Conservation (phyloP, 1,139 yeast genomes). For the Citeromyces siamensis region DNA sequence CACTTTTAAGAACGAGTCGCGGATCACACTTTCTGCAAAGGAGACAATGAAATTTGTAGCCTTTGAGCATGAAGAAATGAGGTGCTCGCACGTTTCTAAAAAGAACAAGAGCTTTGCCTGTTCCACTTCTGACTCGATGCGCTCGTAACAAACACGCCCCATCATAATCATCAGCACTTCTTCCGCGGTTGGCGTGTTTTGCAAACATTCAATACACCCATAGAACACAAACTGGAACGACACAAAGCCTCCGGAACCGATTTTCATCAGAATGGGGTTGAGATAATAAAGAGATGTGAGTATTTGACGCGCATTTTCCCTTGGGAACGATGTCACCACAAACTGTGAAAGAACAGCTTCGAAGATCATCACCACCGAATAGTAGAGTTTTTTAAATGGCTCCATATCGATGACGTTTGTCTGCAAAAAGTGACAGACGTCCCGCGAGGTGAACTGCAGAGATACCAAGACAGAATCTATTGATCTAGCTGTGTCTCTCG, state of each 20-base stretch:
- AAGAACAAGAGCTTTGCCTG: constrained; percentile 42
- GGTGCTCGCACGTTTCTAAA: constrained; percentile 46
- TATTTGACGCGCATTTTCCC: constrained; percentile 15
- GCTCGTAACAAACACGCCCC: constrained; percentile 26
- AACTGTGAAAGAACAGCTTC: background rate
- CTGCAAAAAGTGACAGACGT: background rate
- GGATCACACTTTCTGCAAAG: constrained; percentile 28
- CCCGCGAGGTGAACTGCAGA: background rate
- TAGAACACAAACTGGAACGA: constrained; percentile 54
- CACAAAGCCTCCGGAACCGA: constrained; percentile 66
- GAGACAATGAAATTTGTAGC: constrained; percentile 26
- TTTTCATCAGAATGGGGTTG: constrained; percentile 40
- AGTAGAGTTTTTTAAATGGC: background rate
- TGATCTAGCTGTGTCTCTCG: background rate
- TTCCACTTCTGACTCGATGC: constrained; percentile 22
- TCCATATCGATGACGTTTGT: background rate
- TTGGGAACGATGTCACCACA: background rate
- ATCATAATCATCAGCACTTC: constrained; percentile 27
- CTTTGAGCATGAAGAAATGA: constrained; percentile 26
- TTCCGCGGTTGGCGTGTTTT: constrained; percentile 24
- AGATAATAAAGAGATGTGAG: constrained; percentile 36
- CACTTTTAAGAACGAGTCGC: constrained; percentile 10
- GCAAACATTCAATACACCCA: constrained; percentile 36
- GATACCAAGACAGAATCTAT: background rate
- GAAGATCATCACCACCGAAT: background rate